These are phyloP conservation scores for Williopsis jadinii DNA, from an alignment of 1,139 yeast genomes.

Conservation along the genomic window DNA sequence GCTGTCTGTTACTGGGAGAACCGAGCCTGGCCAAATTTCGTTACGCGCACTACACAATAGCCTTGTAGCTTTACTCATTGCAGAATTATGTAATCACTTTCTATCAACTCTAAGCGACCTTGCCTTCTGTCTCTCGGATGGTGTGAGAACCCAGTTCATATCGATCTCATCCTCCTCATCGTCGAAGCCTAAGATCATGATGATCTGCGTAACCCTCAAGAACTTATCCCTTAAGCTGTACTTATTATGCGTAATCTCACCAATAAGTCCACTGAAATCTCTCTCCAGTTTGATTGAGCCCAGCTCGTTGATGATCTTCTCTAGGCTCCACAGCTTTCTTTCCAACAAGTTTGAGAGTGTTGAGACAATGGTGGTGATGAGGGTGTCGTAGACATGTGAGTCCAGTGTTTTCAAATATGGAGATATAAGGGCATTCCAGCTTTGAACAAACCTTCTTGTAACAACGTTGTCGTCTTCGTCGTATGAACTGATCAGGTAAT, in stretches of 20 bases:
- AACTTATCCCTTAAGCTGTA: slow-evolving; percentile 75
- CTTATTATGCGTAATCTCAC: slow-evolving; percentile 52
- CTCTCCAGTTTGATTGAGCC: slow-evolving; percentile 84
- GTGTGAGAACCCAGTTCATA: slow-evolving; percentile 75
- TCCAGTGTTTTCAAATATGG: slow-evolving; percentile 62
- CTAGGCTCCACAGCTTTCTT: slow-evolving; percentile 56
- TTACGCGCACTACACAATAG: no score
- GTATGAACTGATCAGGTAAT: slow-evolving; percentile 33
- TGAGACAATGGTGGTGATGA: slow-evolving; percentile 46
- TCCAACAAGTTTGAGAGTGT: slow-evolving; percentile 49
- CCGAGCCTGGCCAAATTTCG: no score
- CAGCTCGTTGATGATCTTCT: slow-evolving; percentile 66
- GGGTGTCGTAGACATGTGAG: slow-evolving; percentile 38
- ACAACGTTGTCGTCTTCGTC: slow-evolving; percentile 31
- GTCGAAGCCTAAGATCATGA: slow-evolving; percentile 75
- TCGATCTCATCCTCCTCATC: slow-evolving; percentile 60
- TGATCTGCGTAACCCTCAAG: slow-evolving; percentile 74
- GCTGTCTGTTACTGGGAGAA: no score
- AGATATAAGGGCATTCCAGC: slow-evolving; percentile 57
- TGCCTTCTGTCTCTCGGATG: slow-evolving; percentile 61
- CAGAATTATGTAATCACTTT: slow-evolving; percentile 7
- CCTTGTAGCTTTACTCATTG: no score
- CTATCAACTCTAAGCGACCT: slow-evolving; percentile 45
- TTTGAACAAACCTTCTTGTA: slow-evolving; percentile 41
- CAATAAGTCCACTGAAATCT: slow-evolving; percentile 69